phyloP scores from a whole-genome alignment of 345 rosid species.

The Hevea brasiliensis region DNA sequence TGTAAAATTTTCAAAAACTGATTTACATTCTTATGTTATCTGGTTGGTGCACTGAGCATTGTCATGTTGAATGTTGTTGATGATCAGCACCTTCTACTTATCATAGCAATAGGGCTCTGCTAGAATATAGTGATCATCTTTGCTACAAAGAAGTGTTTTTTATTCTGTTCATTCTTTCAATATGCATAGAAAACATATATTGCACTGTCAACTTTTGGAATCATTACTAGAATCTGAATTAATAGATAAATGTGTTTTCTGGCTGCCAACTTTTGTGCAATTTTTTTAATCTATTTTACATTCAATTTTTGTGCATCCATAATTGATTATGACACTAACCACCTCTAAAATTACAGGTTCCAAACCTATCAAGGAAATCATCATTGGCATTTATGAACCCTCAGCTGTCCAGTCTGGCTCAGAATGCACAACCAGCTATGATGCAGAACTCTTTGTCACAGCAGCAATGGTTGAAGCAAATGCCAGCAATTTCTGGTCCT shows the following conservation, averaged over 20 bases:
- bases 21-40: neutral
- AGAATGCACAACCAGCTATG: conserved; percentile 68
- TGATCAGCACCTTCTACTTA: neutral
- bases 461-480: conserved; percentile 92
- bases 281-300: neutral
- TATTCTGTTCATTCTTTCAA: neutral
- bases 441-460: conserved; percentile 65
- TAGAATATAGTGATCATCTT: neutral
- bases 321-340: conserved; percentile 8
- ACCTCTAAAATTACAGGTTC: conserved; percentile 49
- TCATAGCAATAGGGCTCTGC: neutral
- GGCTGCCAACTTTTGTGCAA: too few relatives aligned
- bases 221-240: neutral
- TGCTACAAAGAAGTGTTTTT: neutral
- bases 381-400: conserved; percentile 77
- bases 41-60: neutral
- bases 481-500: conserved; percentile 67
- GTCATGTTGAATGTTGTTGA: neutral
- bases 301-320: neutral
- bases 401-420: conserved; percentile 68
- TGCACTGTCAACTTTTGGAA: neutral
- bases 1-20: neutral
- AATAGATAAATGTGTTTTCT: too few relatives aligned
- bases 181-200: neutral
- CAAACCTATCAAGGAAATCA: conserved; percentile 66